These are phyloP conservation scores for Musa beccarii DNA, from an alignment of 176 grass and related monocot species.

Conservation along the genomic window DNA sequence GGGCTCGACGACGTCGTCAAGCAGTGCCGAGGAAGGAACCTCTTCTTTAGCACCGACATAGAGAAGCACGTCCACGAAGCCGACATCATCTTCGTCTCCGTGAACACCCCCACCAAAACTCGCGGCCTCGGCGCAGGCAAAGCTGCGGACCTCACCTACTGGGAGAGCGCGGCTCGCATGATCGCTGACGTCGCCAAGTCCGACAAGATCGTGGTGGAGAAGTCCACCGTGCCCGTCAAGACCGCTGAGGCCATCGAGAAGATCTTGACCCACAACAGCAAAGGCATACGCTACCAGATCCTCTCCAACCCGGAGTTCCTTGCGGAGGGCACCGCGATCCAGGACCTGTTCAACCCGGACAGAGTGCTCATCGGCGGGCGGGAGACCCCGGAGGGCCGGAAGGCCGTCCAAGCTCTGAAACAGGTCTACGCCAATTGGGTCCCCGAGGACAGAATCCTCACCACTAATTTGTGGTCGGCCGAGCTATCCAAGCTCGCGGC, in stretches of 20 bases:
- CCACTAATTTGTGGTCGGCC: conserved; percentile 64
- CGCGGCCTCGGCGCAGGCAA: conserved; percentile 62
- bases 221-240: conserved; percentile 67
- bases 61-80: conserved; percentile 49
- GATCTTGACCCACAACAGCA: conserved; percentile 63
- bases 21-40: conserved; percentile 49
- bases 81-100: conserved; percentile 66
- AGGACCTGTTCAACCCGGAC: conserved; percentile 53
- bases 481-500: conserved; percentile 68
- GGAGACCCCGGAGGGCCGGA: conserved; percentile 42
- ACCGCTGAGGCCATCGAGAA: conserved; percentile 70
- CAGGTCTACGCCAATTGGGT: conserved; percentile 57
- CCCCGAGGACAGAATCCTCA: conserved; percentile 50
- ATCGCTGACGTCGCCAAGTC: conserved; percentile 54
- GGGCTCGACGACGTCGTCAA: conserved; percentile 58
- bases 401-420: conserved; percentile 48
- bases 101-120: conserved; percentile 65
- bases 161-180: conserved; percentile 71
- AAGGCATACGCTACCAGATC: conserved; percentile 61
- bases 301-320: conserved; percentile 71
- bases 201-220: conserved; percentile 58
- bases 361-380: conserved; percentile 55
- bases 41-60: conserved; percentile 67
- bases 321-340: conserved; percentile 57
- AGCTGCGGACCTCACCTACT: conserved; percentile 59